Evolutionary conservation across 495 filamentous ascomycete genomes (phyloP).

Genomic region (Penicillium herquei): DNA sequence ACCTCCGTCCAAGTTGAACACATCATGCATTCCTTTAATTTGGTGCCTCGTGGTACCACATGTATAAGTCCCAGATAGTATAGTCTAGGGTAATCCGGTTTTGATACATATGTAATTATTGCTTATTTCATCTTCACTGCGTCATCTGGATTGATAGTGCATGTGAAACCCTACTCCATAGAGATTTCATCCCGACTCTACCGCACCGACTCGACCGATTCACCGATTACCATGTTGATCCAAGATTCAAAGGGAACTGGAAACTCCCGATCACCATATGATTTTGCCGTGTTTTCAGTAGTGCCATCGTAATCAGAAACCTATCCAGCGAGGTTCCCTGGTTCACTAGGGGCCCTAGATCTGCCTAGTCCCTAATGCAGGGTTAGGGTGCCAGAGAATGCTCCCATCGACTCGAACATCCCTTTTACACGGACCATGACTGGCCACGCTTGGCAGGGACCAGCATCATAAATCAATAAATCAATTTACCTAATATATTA

Average conservation of each 20-base stretch:
- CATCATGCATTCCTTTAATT: too few species aligned
- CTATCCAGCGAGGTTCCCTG: conserved; percentile 5
- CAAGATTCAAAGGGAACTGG: not conserved
- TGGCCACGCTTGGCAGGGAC: conserved; percentile 3
- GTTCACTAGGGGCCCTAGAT: conserved; percentile 9
- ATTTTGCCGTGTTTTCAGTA: not conserved
- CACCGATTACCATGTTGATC: too few species aligned
- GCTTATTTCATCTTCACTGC: too few species aligned
- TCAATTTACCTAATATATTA: too few species aligned
- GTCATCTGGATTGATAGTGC: not conserved
- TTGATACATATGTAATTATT: too few species aligned
- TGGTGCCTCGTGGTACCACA: too few species aligned
- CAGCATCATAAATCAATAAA: too few species aligned
- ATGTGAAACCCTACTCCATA: not conserved
- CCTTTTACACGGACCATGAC: conserved; percentile 2
- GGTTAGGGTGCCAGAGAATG: not conserved
- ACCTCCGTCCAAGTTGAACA: too few species aligned
- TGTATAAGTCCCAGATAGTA: too few species aligned
- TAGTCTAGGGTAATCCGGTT: too few species aligned
- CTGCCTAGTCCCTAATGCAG: not conserved
- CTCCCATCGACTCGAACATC: conserved; percentile 4
- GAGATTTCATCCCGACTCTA: too few species aligned
- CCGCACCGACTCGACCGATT: too few species aligned
- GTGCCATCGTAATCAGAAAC: conserved; percentile 7
- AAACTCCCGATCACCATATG: not conserved